Evolutionary conservation across 1,284 basidiomycete genomes (phyloP), one percentile per base, ranked within the genome.

Genomic region (Termitomyces sp.): DNA sequence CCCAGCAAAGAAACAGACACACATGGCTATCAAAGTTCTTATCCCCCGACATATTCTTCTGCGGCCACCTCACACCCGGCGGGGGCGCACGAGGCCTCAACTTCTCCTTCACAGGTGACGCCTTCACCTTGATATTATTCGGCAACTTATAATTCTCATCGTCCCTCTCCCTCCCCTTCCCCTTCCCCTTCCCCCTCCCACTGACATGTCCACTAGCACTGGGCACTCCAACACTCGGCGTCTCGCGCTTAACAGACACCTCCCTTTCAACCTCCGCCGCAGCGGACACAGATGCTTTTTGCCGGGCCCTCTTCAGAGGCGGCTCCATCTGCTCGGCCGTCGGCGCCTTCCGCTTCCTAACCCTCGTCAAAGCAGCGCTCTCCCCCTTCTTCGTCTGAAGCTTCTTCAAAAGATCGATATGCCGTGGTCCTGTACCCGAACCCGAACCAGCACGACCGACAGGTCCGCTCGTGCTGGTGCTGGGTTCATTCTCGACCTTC

Each of bases 301-400:
- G 31, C 16, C 55, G 48, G 3, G 64, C 68, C 28, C 60, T 57
- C 57, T 70, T 70, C 57, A 70, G 53, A 4, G 70, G 70, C 28
- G 64, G 67, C 45, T 64, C 57, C 47, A 57, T 60, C 35, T 52
- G 52, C 14, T 46, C 53, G 28, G 42, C 6, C 30, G 50, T 24
- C 24, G 41, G 45, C 11, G 41, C 48, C 54, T 66, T 69, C 7
- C 63, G 56, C 45, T 63, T 67, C 56, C 62, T 68, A 6, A 70
- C 59, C 41, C 64, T 55, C 11, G 68, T 70, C 28, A 58, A 45
- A n/a, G 69, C 61, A 13, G 50, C 55, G 33, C 59, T 60, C 44
- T 41, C 33, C 10, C 50, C 46, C 13, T 35, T 34, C 37, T 51
- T 55, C 2, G 41, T 45, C 10, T 39, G 37, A 19, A 57, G 10